Evolutionary conservation across 805 yeast genomes (phyloP).

Genomic region (Wickerhamiella domercqiae): DNA sequence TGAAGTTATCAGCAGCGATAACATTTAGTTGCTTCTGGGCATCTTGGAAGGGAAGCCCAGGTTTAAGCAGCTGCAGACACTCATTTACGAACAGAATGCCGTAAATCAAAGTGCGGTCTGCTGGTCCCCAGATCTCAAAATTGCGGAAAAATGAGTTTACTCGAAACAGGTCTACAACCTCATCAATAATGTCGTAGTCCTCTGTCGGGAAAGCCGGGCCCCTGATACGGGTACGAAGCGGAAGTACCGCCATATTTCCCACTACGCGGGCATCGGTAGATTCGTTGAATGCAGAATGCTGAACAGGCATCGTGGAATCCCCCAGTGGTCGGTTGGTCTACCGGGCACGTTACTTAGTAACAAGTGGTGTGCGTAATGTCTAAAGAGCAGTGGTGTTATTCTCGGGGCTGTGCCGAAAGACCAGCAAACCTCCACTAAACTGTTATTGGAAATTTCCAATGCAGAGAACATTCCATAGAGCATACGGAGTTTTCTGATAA

Average conservation of each 20-base stretch:
- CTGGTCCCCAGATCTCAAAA: slow-evolving; percentile 90
- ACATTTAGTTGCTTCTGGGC: slow-evolving; percentile 48
- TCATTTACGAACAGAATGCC: slow-evolving; percentile 84
- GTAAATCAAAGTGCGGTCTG: slow-evolving; percentile 83
- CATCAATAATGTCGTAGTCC: slow-evolving; percentile 86
- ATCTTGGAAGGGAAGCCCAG: slow-evolving; percentile 30
- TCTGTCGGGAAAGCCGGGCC: slow-evolving; percentile 80
- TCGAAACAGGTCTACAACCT: slow-evolving; percentile 75
- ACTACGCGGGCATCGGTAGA: slow-evolving; percentile 33
- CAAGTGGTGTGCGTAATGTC: too few species aligned
- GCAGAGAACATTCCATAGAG: too few species aligned
- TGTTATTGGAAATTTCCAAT: too few species aligned
- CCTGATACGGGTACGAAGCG: slow-evolving; percentile 66
- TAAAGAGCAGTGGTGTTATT: too few species aligned
- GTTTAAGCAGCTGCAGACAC: slow-evolving; percentile 50
- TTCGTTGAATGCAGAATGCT: slow-evolving; percentile 19
- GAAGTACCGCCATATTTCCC: slow-evolving; percentile 66
- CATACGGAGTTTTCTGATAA: too few species aligned
- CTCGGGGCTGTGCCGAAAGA: too few species aligned
- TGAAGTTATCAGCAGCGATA: slow-evolving; percentile 71
- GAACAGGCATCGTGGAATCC: slow-evolving; percentile 20
- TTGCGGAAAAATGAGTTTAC: slow-evolving; percentile 94
- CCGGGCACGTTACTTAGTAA: too few species aligned
- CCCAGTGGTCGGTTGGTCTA: too few species aligned
- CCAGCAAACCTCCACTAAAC: too few species aligned